Evolutionary conservation across 495 filamentous ascomycete species (phyloP), one percentile per base, ranked within the genome.

Genomic region (Neurospora sp.): DNA sequence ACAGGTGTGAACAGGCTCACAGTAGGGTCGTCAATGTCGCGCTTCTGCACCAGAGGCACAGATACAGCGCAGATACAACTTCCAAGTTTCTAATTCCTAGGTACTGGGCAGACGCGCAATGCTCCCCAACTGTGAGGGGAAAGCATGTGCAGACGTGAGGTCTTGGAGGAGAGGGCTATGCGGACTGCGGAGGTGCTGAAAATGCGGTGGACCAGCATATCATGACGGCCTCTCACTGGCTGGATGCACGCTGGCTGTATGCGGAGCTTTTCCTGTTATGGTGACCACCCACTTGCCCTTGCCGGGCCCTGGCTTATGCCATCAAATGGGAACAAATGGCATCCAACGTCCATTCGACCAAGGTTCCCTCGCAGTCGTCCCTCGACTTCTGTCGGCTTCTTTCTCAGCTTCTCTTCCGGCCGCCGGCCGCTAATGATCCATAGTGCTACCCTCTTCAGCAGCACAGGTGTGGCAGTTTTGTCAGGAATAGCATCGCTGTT

Each of bases 331-430:
- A 62, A 60, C 11, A 14, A 44, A 44, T 75, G 75, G 73, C 75
- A 81, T 80, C 78, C 71, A 40, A 54, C 41, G n/a, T 49, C 46
- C 74, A 44, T 39, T 73, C 66, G 39, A 60, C 62, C 71, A 40
- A 74, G 70, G 41, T 44, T 54, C 70, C 16, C 9, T 76, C 71
- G 70, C 73, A 74, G 75, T 18, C 62, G 74, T 79, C 78, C 76
- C 72, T 79, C 70, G 20, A 18, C 74, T 81, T 81, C 80, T 77
- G 44, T 80, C 69, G 73, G 76, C 70, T 81, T 81, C 80, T 80
- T 60, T 46, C 70, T 73, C 77, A 78, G 75, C 77, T 76, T 46
- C 40, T 74, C 27, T 40, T 71, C 38, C 69, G 18, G 72, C 72
- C 54, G 37, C 42, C 16, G 39, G 39, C 72, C 75, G 74, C 74